Base-by-base conservation (phyloP, 164 flowering plant species). In the Piper betle region DNA sequence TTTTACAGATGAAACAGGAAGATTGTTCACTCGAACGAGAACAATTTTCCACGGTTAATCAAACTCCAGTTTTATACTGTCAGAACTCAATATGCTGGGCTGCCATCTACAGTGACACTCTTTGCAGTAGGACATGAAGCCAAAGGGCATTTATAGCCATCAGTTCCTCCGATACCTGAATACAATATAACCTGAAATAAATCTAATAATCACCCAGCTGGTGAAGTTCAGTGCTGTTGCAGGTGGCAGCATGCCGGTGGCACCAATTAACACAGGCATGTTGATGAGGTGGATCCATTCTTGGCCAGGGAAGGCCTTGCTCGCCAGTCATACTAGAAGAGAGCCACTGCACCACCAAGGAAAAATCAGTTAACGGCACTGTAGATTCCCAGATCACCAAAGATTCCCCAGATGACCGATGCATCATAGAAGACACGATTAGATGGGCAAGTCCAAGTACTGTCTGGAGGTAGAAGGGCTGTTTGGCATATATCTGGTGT, bases 371-470 rank as follows among this genome's bases (percentile, higher is more conserved):
- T 87, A 25, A 91, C 59, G 1, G 76, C 74, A 10, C 43, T 62
- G 33, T 91, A 87, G 0, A 59, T 50, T 0, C 97, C 92, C 16
- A 77, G 68, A 60, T 85, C 81, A 2, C 96, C 95, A 9, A 87
- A 85, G 15, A 87, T 84, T 4, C 96, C 97, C 94, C 94, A 91
- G 5, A 88, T 77, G 5, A 91, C 92, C 0, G 96, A 88, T 1
- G 97, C 92, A 53, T 91, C 92, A 40, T 82, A 88, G 68, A 86
- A 86, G 4, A 88, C 92, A 2, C 68, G 78, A 69, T 86, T 90
- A 6, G 62, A 16, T 0, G 96, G 96, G 63, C 96, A 91, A 0
- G 95, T 88, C 92, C 95, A 91, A 9, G 73, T 74, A 66, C 85
- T 86, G 66, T 73, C 63, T 4, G 84, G 59, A 0, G 82, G 64